These are phyloP conservation scores for Suillus alpinus DNA, from an alignment of 768 basidiomycete genomes.

Conservation along the genomic window DNA sequence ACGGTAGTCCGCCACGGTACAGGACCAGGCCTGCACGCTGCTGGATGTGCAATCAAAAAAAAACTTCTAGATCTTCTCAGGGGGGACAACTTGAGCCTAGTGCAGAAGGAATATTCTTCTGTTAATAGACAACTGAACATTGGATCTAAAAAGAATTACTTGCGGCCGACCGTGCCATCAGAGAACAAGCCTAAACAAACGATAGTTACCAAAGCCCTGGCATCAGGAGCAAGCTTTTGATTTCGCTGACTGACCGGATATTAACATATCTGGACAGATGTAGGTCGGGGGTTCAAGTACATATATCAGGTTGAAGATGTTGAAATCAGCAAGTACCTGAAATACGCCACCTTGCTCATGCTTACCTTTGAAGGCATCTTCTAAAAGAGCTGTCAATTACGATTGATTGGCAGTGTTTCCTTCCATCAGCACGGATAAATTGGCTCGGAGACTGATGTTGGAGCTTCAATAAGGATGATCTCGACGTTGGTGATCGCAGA, in stretches of 20 bases:
- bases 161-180: constrained; percentile 6
- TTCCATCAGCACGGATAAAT: background rate
- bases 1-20: background rate
- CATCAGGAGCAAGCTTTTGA: constrained; percentile 10
- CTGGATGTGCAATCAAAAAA: background rate
- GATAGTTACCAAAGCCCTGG: constrained; percentile 15
- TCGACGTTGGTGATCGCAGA: background rate
- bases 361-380: background rate
- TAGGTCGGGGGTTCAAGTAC: background rate
- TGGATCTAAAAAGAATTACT: background rate
- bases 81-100: background rate
- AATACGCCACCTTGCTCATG: background rate
- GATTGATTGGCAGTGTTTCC: background rate
- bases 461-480: background rate
- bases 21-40: constrained; percentile 1
- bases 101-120: constrained; percentile 3
- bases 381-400: background rate
- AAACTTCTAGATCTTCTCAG: constrained; percentile 2
- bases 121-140: background rate
- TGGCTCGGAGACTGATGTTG: background rate
- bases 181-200: constrained; percentile 2
- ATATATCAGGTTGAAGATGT: background rate
- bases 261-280: constrained; percentile 26
- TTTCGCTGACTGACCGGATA: constrained; percentile 16
- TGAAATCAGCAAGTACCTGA: background rate